phyloP scores from a whole-genome alignment of 495 filamentous ascomycete genomes.

The Penicillium antarcticum region DNA sequence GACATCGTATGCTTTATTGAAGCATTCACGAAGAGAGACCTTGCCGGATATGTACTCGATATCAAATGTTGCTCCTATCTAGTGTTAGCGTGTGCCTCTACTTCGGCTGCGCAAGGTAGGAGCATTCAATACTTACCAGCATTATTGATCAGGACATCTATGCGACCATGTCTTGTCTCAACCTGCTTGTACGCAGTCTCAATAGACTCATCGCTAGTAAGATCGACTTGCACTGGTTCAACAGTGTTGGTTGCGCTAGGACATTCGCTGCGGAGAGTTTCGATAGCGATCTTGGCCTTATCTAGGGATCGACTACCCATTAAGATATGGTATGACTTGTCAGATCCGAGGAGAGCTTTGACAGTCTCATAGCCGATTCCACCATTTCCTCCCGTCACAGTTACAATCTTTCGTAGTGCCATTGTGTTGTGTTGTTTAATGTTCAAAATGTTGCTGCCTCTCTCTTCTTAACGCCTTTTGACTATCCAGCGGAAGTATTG shows the following conservation, averaged over 20 bases:
- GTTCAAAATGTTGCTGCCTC: background rate
- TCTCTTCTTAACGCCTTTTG: too few relatives aligned
- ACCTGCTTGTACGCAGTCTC: conserved; percentile 24
- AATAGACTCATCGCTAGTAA: conserved; percentile 32
- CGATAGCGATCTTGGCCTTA: conserved; percentile 4
- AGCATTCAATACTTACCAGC: conserved; percentile 13
- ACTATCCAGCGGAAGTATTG: too few relatives aligned
- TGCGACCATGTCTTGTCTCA: conserved; percentile 25
- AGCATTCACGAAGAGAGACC: conserved; percentile 38
- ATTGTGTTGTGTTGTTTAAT: background rate
- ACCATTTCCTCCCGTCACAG: conserved; percentile 13
- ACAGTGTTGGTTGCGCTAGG: conserved; percentile 1
- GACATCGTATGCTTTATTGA: conserved; percentile 41
- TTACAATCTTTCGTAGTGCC: conserved; percentile 4
- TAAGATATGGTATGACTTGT: conserved; percentile 10
- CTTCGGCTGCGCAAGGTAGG: too few relatives aligned
- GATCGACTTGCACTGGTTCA: conserved; percentile 27
- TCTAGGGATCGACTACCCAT: conserved; percentile 10
- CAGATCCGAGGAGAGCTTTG: conserved; percentile 4
- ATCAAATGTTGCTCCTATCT: conserved; percentile 32
- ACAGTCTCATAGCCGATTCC: conserved; percentile 16
- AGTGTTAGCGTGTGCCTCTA: conserved; percentile 10
- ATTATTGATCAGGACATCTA: conserved; percentile 47
- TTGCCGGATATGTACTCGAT: conserved; percentile 22
- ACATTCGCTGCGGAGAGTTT: conserved; percentile 5